A percentile compares a stretch with the other conserved stretches of the same genome.
Evolutionary conservation across 2,329 filamentous ascomycete species (phyloP).

Genomic region (Macroventuria anomochaeta): DNA sequence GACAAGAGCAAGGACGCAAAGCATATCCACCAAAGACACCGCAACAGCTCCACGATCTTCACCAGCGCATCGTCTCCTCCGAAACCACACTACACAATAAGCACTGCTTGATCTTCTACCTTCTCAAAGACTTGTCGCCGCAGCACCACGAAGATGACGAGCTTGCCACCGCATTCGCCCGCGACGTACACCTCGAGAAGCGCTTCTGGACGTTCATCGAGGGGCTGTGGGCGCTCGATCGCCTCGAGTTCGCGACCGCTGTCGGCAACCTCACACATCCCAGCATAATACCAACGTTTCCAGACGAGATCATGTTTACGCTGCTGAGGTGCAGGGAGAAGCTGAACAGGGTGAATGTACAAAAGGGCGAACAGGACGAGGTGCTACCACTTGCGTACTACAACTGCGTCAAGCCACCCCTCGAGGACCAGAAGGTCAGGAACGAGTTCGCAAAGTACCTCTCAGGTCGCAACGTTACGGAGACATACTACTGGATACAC

Average conservation of each 20-base stretch:
- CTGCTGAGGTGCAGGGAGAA: slow-evolving; percentile 61
- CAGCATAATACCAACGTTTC: slow-evolving; percentile 78
- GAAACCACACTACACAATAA: slow-evolving; percentile 76
- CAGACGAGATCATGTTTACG: slow-evolving; percentile 78
- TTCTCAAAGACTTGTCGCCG: slow-evolving; percentile 75
- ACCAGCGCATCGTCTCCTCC: slow-evolving; percentile 71
- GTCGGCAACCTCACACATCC: slow-evolving; percentile 80
- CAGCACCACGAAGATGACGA: slow-evolving; percentile 56
- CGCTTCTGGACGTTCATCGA: slow-evolving; percentile 83
- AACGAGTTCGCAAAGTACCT: slow-evolving; percentile 74
- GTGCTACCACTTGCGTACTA: slow-evolving; percentile 77
- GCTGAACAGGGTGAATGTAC: slow-evolving; percentile 26
- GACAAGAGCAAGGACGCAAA: slow-evolving; percentile 58
- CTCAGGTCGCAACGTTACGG: slow-evolving; percentile 69
- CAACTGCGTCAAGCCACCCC: slow-evolving; percentile 73
- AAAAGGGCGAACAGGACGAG: slow-evolving; percentile 47
- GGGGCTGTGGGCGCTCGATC: slow-evolving; percentile 82
- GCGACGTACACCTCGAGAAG: slow-evolving; percentile 69
- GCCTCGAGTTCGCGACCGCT: slow-evolving; percentile 68
- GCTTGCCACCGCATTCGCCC: slow-evolving; percentile 65
- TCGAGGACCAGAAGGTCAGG: slow-evolving; percentile 68
- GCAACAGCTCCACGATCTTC: slow-evolving; percentile 70
- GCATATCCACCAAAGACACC: slow-evolving; percentile 77
- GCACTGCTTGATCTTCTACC: slow-evolving; percentile 82
- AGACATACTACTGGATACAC: slow-evolving; percentile 76